Base-by-base conservation (phyloP, 495 filamentous ascomycete species). In the Choiromyces venosus region DNA sequence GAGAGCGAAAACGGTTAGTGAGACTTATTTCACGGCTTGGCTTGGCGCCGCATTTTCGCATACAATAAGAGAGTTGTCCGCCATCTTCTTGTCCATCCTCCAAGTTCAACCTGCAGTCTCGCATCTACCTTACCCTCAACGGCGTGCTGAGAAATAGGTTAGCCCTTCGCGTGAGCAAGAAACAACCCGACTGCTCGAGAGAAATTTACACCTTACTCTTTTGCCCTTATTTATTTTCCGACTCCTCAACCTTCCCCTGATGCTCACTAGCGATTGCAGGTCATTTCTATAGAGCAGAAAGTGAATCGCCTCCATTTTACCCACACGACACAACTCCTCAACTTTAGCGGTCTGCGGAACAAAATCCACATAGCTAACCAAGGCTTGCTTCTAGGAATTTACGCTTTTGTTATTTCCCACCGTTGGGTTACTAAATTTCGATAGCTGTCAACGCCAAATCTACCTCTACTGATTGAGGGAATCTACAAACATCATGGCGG, bases 401-500 rank as follows among this genome's bases (percentile, higher is more conserved):
- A 61, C 14, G 25, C 12, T 61, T 14, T n/a, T 61, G 25, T 29
- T 33, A 61, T 61, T 33, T 33, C 52, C 52, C 52, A 61, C 12
- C 3, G 52, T 61, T 61, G 52, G 52, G 52, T 16, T 29, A 8
- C 52, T 29, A 25, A 61, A 61, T 61, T 29, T 61, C 12, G 25
- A 61, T 61, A 61, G 10, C 52, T 16, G 52, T 18, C 10, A 18
- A 61, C 12, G 25, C 25, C 25, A 33, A 61, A 33, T 29, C 25
- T 33, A 61, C 52, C 52, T 61, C 52, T 25, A 14, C 52, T 61
- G 52, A 61, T 33, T 61, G 52, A 16, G 52, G 52, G 52, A 33
- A 33, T 33, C 52, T 61, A 33, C 69, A 21, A 69, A 65, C 67
- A 61, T 68, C 44, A 81, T 81, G 79, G 79, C 78, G 75, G 78